Evolutionary conservation across 2,329 filamentous ascomycete genomes (phyloP).

Genomic region (Pyricularia sp.): DNA sequence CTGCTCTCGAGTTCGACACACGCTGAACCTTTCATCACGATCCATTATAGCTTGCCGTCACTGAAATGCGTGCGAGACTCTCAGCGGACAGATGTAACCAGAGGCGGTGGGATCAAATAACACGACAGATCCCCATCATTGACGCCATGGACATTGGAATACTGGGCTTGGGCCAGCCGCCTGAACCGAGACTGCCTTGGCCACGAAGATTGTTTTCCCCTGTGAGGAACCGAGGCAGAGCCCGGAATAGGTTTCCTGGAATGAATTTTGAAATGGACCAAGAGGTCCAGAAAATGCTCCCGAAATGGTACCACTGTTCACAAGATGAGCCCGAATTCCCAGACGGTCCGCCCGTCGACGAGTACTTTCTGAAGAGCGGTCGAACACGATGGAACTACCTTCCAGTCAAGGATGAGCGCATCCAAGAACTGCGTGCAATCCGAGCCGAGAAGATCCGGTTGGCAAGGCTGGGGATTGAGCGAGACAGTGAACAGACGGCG

Average conservation of each 20-base stretch:
- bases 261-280: neutral
- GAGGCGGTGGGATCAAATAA: neutral
- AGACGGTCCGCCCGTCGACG: neutral
- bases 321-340: neutral
- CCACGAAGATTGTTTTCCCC: neutral
- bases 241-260: neutral
- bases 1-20: neutral
- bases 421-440: neutral
- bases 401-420: neutral
- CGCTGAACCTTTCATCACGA: neutral
- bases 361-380: neutral
- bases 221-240: neutral
- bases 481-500: neutral
- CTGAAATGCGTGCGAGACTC: neutral
- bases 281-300: neutral
- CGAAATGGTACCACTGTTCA: no score
- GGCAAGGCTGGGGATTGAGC: neutral
- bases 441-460: neutral
- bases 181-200: neutral
- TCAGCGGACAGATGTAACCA: neutral
- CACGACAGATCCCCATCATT: neutral
- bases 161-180: neutral
- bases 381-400: neutral
- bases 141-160: constrained; percentile 1
- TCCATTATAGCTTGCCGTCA: neutral